Evolutionary conservation across 1,139 yeast species (phyloP), one percentile per base, ranked within the genome.

Genomic region (Blastobotrys illinoisensis): DNA sequence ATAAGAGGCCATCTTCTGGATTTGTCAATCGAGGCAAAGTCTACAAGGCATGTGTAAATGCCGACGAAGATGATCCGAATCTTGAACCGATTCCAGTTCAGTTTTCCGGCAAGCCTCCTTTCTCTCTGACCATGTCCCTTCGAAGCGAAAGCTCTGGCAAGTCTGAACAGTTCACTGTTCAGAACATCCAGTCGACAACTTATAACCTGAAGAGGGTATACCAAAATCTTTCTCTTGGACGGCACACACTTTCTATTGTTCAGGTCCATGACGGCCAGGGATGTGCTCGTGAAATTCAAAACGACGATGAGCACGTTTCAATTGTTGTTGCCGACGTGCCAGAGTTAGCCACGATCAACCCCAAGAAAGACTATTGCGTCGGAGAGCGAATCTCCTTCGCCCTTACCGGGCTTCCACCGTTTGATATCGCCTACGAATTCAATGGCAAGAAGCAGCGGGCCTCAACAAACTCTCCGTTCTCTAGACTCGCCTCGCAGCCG

Each of bases 321-420:
- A 75, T 88, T 45, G 77, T 82, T 1, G 80, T 91, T 5, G 83
- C 93, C 1, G 91, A 88, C 59, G 84, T 85, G 3, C 97, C 98
- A 9, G 79, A 81, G 58, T 82, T 90, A 7, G 71, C 73, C 56
- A 70, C 77, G 20, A 60, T 74, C 7, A 73, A 72, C 9, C 69
- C 78, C 1, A 67, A 70, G 19, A 71, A 73, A 32, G 77, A 79
- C 62, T 86, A 83, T 64, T 93, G 99, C 78, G 97, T 91, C 44
- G 99, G 99, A 3, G 98, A 93, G 59, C 86, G 88, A 60, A 81
- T 93, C 24, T 78, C 86, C 0, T 88, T 88, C 66, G 81, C 85
- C 58, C 71, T 93, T 58, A 80, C 81, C 13, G 99, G 99, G 4
- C 76, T 80, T 2, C 80, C 96, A 0, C 97, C 97, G 23, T 90